Base-by-base conservation (phyloP, 306 rosid genomes). In the Cucumis cinereus region DNA sequence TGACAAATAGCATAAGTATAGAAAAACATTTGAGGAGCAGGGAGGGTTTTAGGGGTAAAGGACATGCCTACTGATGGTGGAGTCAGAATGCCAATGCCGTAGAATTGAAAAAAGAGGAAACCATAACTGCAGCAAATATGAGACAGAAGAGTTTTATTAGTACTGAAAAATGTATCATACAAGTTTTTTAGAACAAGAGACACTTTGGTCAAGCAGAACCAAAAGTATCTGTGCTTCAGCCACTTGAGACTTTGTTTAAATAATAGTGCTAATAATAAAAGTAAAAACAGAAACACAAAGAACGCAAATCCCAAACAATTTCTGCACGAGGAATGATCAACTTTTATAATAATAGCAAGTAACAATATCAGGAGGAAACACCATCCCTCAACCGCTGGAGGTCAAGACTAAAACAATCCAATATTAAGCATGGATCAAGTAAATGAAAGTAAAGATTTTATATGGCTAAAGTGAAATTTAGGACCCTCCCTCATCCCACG, bases 91-190 rank as follows among this genome's bases (percentile, higher is more conserved):
- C 74, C 73, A 8, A 57, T 76, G 55, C 30, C 60, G 85, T 56
- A 91, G 86, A 83, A 94, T 82, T 43, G 96, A 81, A 81, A 87
- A 87, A 59, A 94, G 88, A 56, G 98, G 94, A 86, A 90, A 90
- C 98, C 97, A 91, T 75, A 94, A 82, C 98, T 93, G 88, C 89
- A 88, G 80, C 23, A 64, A 84, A 70, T 41, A 62, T 64, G 12
- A 16, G 63, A 77, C 14, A 73, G 71, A 66, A 61, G 61, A 22
- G 74, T 23, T 13, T 80, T 80, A 61, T 66, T 59, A 86, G 82
- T 35, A 12, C 53, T 57, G 53, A 17, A 50, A 50, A 26, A 58
- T 3, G 69, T 20, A 41, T 40, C 12, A 24, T 8, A 49, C 28
- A 28, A 22, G n/a, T 45, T 43, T 6, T 23, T 68, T 22, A 69